Base-by-base conservation (phyloP, 2,329 filamentous ascomycete species). In the Tetracladium maxilliforme region DNA sequence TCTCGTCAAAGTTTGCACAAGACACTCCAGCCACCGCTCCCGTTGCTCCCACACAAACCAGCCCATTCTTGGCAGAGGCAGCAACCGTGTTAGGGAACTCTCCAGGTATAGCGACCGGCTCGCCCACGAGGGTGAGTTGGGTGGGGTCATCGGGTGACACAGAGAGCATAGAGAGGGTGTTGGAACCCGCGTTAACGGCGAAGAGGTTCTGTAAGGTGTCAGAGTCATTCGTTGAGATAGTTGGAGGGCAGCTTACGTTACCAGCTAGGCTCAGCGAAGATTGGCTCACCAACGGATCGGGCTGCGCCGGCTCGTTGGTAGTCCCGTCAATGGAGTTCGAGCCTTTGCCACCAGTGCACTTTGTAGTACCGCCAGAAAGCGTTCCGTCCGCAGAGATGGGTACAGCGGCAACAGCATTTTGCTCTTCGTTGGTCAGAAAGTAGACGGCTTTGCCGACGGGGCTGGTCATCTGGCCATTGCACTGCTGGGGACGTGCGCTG, bases 51-150 rank as follows among this genome's bases (percentile, higher is more conserved):
- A 64, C 60, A 28, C 61, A 66, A 3, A 58, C 58, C 2, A 58
- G 31, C 1, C 41, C 41, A 34, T 58, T 39, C 27, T 48, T 50
- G 2, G 26, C 11, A 0, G 62, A 68, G 5, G 56, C 58, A 0
- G 58, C 52, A 1, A 70, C 56, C 0, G 59, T 65, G 21, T 53
- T 54, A 4, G 63, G 62, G 30, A 70, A 69, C 12, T 67, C 55
- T 14, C 56, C 64, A 0, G 58, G 52, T 3, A 65, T 41, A 1
- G 44, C 18, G 5, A 45, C 47, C 0, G 64, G 54, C 7, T 45
- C 19, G 15, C 61, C 60, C 4, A 64, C 34, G 30, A 55, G 41
- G 1, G 41, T 50, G 14, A 68, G 49, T 14, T 52, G 45, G 1
- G 56, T 56, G 0, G 62, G 53, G 29, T 67, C 43, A 0, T 30